Conservation (phyloP, 805 yeast species). For the Monosporozyma aquatica region DNA sequence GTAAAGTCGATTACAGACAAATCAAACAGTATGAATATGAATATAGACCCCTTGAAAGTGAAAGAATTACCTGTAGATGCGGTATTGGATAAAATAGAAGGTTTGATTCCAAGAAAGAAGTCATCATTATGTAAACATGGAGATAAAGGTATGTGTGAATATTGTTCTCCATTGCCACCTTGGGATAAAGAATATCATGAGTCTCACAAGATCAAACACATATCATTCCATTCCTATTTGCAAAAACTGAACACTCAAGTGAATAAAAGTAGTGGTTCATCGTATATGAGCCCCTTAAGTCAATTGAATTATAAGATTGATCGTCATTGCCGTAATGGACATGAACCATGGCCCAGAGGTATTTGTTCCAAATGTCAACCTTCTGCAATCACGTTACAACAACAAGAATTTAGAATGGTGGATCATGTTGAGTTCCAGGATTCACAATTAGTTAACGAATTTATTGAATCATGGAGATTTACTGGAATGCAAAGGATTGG, state of each 20-base stretch:
- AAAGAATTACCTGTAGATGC: conserved; percentile 61
- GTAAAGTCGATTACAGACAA: background rate
- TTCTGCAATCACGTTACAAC: conserved; percentile 84
- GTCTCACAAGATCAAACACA: conserved; percentile 73
- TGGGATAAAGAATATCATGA: conserved; percentile 76
- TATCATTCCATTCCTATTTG: conserved; percentile 76
- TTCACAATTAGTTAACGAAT: conserved; percentile 62
- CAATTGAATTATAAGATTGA: conserved; percentile 62
- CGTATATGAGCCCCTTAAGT: conserved; percentile 72
- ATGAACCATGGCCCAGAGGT: conserved; percentile 89
- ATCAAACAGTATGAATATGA: conserved; percentile 3
- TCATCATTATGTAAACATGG: conserved; percentile 74
- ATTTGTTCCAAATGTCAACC: conserved; percentile 97
- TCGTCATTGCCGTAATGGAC: conserved; percentile 62
- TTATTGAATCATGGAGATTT: conserved; percentile 86
- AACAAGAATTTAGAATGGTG: conserved; percentile 88
- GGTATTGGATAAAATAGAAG: conserved; percentile 53
- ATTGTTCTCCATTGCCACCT: conserved; percentile 92
- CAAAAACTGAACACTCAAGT: conserved; percentile 60
- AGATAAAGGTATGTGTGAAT: conserved; percentile 95
- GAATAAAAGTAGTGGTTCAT: conserved; percentile 50
- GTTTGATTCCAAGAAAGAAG: conserved; percentile 57
- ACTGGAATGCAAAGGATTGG: conserved; percentile 86
- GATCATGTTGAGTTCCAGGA: conserved; percentile 91
- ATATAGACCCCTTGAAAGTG: conserved; percentile 21